Evolutionary conservation across 345 rosid genomes (phyloP).

Genomic region (Eucalyptus rudis): DNA sequence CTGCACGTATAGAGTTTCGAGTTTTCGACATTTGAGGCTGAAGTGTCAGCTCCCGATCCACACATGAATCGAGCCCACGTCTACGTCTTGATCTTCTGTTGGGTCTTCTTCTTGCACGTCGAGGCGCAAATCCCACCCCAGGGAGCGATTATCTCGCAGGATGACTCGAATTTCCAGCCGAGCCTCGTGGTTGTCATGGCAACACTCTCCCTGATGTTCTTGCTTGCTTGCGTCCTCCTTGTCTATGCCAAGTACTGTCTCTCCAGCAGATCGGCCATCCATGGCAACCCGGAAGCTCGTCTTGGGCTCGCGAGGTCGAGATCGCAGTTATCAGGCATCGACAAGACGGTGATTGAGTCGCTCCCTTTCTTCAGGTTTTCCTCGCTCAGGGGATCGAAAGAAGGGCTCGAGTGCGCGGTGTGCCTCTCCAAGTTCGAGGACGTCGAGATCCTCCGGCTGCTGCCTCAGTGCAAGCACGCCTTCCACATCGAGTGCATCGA

Average conservation of each 20-base stretch:
- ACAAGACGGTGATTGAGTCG: slow-evolving; percentile 52
- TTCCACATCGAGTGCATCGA: slow-evolving; percentile 79
- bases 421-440: slow-evolving; percentile 79
- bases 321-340: slow-evolving; percentile 55
- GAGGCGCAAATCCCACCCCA: background rate
- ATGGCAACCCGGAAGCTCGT: background rate
- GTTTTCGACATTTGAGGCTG: background rate
- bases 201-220: slow-evolving; percentile 45
- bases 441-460: slow-evolving; percentile 45
- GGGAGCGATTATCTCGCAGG: background rate
- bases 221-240: slow-evolving; percentile 38
- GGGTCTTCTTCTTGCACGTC: background rate
- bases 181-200: slow-evolving; percentile 65
- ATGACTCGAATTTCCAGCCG: slow-evolving; percentile 34
- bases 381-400: slow-evolving; percentile 56
- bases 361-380: slow-evolving; percentile 84
- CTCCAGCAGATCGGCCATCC: background rate
- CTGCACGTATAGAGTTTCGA: background rate
- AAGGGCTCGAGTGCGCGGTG: slow-evolving; percentile 80
- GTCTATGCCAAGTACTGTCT: slow-evolving; percentile 47
- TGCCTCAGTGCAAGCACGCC: slow-evolving; percentile 80
- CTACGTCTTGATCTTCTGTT: background rate
- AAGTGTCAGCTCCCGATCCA: background rate
- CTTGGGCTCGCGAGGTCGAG: slow-evolving; percentile 1
- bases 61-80: slow-evolving; percentile 7